These are phyloP conservation scores for Beauveria brongniartii DNA, from an alignment of 2,329 filamentous ascomycete genomes.

Conservation along the genomic window DNA sequence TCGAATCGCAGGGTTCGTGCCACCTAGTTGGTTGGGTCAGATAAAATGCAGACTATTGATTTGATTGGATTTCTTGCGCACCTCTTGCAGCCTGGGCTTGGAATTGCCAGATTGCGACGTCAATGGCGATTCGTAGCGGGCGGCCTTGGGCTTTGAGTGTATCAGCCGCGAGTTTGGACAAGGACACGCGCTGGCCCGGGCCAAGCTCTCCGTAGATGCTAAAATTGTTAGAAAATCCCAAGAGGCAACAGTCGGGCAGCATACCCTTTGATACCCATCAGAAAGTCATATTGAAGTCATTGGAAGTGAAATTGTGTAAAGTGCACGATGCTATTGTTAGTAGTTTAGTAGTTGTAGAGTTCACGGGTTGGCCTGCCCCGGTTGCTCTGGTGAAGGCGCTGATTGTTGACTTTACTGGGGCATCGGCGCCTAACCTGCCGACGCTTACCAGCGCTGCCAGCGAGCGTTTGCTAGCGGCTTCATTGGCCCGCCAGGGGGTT, in stretches of 20 bases:
- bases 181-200: constrained; percentile 65
- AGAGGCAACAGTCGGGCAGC: fast-evolving
- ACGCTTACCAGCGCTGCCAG: constrained; percentile 2
- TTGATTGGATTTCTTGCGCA: constrained; percentile 18
- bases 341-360: background rate
- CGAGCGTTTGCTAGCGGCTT: background rate
- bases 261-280: constrained; percentile 62
- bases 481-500: background rate
- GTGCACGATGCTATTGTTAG: constrained; percentile 14
- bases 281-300: constrained; percentile 7
- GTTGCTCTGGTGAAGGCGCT: constrained; percentile 23
- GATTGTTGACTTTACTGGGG: constrained; percentile 16
- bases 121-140: constrained; percentile 80
- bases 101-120: constrained; percentile 96
- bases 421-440: constrained; percentile 21
- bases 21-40: constrained; percentile 41
- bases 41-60: background rate
- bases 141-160: constrained; percentile 62
- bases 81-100: constrained; percentile 79
- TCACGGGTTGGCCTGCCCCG: constrained; percentile 13
- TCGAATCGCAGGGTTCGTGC: constrained; percentile 79
- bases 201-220: constrained; percentile 92
- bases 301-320: constrained; percentile 1
- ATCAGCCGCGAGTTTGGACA: constrained; percentile 74
- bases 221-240: constrained; percentile 10